Evolutionary conservation across 2,329 filamentous ascomycete genomes (phyloP).

Genomic region (Pleoardoris graminearum): DNA sequence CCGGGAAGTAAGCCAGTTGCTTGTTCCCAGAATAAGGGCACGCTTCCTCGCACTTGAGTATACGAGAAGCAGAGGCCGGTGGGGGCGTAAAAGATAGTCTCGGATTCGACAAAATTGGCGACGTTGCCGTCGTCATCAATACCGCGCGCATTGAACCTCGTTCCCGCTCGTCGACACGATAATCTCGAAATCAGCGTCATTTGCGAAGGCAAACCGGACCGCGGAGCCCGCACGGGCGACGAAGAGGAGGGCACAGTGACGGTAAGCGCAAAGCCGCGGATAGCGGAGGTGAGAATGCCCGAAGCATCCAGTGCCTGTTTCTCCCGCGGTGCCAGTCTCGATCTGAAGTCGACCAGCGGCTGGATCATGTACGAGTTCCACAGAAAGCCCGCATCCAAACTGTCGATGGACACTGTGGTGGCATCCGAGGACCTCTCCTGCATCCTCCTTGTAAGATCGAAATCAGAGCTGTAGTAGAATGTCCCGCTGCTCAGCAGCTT

Average conservation of each 20-base stretch:
- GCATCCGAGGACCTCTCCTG: conserved; percentile 83
- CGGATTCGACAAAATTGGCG: conserved; percentile 98
- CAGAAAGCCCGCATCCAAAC: conserved; percentile 86
- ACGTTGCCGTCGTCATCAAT: conserved; percentile 98
- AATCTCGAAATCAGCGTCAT: conserved; percentile 89
- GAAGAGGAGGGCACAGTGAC: conserved; percentile 79
- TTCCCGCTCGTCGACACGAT: conserved; percentile 88
- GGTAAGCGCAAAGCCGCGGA: conserved; percentile 87
- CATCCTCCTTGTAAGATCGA: conserved; percentile 89
- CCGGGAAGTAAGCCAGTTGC: conserved; percentile 82
- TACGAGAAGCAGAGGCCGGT: conserved; percentile 84
- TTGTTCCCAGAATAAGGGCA: conserved; percentile 98
- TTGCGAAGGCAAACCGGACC: conserved; percentile 75
- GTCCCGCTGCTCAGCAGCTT: conserved; percentile 91
- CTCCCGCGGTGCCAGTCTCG: conserved; percentile 74
- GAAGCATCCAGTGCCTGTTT: conserved; percentile 81
- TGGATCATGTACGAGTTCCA: conserved; percentile 99
- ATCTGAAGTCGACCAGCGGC: conserved; percentile 86
- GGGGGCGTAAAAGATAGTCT: conserved; percentile 87
- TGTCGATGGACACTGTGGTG: conserved; percentile 84
- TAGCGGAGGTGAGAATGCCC: conserved; percentile 87
- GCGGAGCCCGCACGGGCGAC: conserved; percentile 68
- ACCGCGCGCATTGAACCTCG: conserved; percentile 93
- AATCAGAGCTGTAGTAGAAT: conserved; percentile 98
- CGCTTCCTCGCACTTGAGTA: conserved; percentile 86